These are phyloP conservation scores for Penicillium arizonense DNA, from an alignment of 495 filamentous ascomycete species.

Conservation along the genomic window DNA sequence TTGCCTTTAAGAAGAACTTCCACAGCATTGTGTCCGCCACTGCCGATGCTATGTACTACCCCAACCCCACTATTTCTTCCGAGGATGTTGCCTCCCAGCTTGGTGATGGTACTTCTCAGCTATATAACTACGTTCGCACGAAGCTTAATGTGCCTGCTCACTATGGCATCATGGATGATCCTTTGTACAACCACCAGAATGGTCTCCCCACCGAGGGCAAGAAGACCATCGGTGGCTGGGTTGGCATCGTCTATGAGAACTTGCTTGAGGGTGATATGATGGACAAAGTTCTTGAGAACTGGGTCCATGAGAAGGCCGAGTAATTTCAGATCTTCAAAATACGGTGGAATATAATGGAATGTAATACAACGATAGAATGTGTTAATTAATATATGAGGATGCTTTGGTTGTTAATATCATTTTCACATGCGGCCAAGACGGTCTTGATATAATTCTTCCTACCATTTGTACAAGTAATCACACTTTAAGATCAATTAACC, in stretches of 20 bases:
- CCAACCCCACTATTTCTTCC: slow-evolving; percentile 2
- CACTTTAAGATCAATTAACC: no score
- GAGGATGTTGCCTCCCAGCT: slow-evolving; percentile 8
- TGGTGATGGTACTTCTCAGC: slow-evolving; percentile 9
- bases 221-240: slow-evolving; percentile 13
- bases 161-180: slow-evolving; percentile 15
- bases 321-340: no score
- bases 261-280: slow-evolving; percentile 11
- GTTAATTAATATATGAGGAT: no score
- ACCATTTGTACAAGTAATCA: no score
- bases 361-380: no score
- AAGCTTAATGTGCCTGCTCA: slow-evolving; percentile 12
- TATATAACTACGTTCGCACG: slow-evolving; percentile 15
- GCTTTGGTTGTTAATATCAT: no score
- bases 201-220: slow-evolving; percentile 9
- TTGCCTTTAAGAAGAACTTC: slow-evolving; percentile 11
- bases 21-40: neutral
- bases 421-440: no score
- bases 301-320: no score
- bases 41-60: slow-evolving; percentile 9
- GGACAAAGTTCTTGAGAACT: slow-evolving; percentile 7
- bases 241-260: slow-evolving; percentile 14
- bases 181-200: slow-evolving; percentile 14
- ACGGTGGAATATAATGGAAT: no score
- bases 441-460: no score